Conservation (phyloP, 306 rosid species). For the Bauhinia variegata region DNA sequence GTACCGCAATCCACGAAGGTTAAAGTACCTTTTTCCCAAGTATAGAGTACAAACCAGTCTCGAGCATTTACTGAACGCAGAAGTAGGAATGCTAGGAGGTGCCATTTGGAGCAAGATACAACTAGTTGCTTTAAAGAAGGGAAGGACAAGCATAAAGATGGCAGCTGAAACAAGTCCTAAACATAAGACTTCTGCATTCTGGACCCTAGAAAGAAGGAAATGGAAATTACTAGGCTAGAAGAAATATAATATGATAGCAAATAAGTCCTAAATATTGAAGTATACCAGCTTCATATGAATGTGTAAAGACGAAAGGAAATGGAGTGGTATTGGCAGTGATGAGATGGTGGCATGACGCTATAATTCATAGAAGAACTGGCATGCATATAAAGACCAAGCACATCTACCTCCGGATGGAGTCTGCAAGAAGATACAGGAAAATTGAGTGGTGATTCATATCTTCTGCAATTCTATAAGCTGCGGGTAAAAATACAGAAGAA, state of each 20-base stretch:
- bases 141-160: conserved; percentile 88
- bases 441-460: conserved; percentile 96
- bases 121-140: conserved; percentile 86
- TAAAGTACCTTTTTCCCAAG: conserved; percentile 19
- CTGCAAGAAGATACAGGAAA: conserved; percentile 91
- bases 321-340: not conserved
- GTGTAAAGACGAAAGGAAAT: conserved; percentile 26
- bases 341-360: not conserved
- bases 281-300: conserved; percentile 46
- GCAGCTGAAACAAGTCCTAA: conserved; percentile 89
- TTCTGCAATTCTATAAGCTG: conserved; percentile 97
- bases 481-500: conserved; percentile 38
- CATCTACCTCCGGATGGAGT: conserved; percentile 94
- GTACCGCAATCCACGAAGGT: not conserved
- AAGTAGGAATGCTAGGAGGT: conserved; percentile 85
- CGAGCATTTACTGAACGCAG: conserved; percentile 89
- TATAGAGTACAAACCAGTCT: conserved; percentile 72
- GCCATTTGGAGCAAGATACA: conserved; percentile 97
- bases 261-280: conserved; percentile 22
- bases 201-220: conserved; percentile 65
- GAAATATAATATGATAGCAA: conserved; percentile 9
- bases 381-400: conserved; percentile 26
- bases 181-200: conserved; percentile 97
- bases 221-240: conserved; percentile 23
- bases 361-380: too few relatives aligned